Evolutionary conservation across 805 yeast species (phyloP), one percentile per base, ranked within the genome.

Genomic region (Candida hispaniensis): DNA sequence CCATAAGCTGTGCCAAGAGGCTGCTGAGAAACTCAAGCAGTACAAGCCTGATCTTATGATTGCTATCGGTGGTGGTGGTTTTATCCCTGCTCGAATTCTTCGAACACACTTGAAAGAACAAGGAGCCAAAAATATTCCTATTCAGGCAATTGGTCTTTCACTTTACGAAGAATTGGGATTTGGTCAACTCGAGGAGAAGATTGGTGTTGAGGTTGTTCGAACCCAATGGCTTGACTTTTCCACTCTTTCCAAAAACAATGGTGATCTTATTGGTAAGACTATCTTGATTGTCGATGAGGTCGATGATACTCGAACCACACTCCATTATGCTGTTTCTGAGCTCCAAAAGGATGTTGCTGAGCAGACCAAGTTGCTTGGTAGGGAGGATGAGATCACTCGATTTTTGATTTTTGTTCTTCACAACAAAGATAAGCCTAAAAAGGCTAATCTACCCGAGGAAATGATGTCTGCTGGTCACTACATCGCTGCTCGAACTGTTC

Each of bases 1-100:
- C 41, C 94, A 81, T 64, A 81, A 81, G 62, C 66, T 79, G 41
- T 82, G 93, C 55, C 82, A 79, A 59, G 67, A 70, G 51, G 63
- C 72, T 9, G 80, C 82, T 7, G 63, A 54, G 22, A 56, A 61
- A 35, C 65, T 77, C 48, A 58, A 64, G 48, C 63, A 55, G 41
- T 77, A 82, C 64, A 73, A 81, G 48, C 93, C 94, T 23, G 93
- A 86, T 57, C 67, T 82, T 41, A 81, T 86, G 60, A 81, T 88
- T 44, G 96, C 97, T 47, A 83, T 88, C 51, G 98, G 67, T 52
- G 94, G 94, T 49, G 94, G 98, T 55, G 98, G 97, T 2, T 82
- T 88, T 58, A 91, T 88, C 40, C 98, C 97, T 16, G 96, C 98
- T 6, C 74, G 98, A 57, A 91, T 91, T 60, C 68, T 88, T 55